Evolutionary conservation across 2,329 filamentous ascomycete species (phyloP).

Genomic region (Teratosphaeria zuluensis): DNA sequence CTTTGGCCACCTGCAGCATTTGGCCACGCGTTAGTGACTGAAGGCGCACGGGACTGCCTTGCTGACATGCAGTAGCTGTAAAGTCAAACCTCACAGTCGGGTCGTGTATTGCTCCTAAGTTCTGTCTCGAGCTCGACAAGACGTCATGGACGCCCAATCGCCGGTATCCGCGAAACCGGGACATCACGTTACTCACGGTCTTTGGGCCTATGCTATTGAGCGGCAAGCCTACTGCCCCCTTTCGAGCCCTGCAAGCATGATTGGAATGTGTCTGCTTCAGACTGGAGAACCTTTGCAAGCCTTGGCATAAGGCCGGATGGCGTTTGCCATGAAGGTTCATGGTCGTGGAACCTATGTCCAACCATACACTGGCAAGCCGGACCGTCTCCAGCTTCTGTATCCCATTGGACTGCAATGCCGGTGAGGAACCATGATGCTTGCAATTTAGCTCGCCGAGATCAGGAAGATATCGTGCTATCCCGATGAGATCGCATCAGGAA

Average conservation of each 20-base stretch:
- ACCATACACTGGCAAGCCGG: neutral
- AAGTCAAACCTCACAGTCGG: neutral
- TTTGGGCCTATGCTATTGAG: neutral
- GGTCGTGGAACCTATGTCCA: too few relatives aligned
- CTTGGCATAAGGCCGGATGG: too few relatives aligned
- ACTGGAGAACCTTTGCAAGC: neutral
- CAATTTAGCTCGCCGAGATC: neutral
- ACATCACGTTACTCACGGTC: neutral
- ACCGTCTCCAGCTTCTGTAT: neutral
- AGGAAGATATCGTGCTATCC: neutral
- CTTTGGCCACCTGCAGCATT: too few relatives aligned
- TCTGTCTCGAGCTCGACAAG: neutral
- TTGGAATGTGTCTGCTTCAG: neutral
- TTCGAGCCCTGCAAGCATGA: neutral
- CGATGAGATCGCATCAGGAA: neutral
- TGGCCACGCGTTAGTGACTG: neutral
- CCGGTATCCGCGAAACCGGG: neutral
- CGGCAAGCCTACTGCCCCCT: too few relatives aligned
- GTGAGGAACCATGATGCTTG: neutral
- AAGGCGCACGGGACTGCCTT: neutral
- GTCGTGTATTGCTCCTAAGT: neutral
- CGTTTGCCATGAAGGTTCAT: too few relatives aligned
- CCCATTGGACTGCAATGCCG: neutral
- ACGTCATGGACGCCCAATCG: neutral
- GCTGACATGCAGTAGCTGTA: neutral